Percentiles rank a stretch among this genome's conserved stretches.
Conservation (phyloP, 164 flowering plant genomes). For the Euptelea pleiosperma region DNA sequence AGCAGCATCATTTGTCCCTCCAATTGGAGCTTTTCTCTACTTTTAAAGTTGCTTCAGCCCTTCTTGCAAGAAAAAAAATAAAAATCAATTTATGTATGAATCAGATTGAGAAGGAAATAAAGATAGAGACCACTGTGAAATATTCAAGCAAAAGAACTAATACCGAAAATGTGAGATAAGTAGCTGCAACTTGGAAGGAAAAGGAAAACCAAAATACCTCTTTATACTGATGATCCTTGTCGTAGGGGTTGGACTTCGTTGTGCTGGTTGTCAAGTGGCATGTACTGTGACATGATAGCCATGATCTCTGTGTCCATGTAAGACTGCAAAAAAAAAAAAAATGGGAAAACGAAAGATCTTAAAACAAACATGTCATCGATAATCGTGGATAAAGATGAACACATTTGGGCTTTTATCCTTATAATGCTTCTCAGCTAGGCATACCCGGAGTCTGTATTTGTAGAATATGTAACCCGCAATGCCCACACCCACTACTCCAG, state of each 20-base stretch:
- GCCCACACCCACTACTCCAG: slow-evolving; percentile 42
- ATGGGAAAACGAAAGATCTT: neutral
- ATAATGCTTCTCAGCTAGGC: neutral
- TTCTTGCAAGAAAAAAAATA: neutral
- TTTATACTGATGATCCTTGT: slow-evolving; percentile 41
- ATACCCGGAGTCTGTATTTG: slow-evolving; percentile 85
- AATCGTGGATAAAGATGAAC: neutral
- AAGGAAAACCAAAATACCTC: slow-evolving; percentile 4
- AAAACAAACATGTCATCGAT: neutral
- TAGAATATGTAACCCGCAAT: slow-evolving; percentile 82
- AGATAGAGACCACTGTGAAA: neutral
- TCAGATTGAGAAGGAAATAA: neutral
- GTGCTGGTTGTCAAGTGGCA: slow-evolving; percentile 78
- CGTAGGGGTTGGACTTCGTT: slow-evolving; percentile 51
- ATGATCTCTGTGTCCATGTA: slow-evolving; percentile 96
- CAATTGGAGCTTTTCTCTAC: neutral
- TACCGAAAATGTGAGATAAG: neutral
- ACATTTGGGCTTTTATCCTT: no score
- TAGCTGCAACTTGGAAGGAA: neutral
- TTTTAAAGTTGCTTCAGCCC: slow-evolving; percentile 1
- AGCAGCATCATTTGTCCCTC: neutral
- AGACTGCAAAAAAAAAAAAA: slow-evolving; percentile 44
- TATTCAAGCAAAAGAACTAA: neutral
- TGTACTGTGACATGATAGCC: slow-evolving; percentile 97
- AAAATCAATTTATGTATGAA: neutral